These are phyloP conservation scores for Hyphopichia khmerensis DNA, from an alignment of 1,139 yeast genomes.

Conservation along the genomic window DNA sequence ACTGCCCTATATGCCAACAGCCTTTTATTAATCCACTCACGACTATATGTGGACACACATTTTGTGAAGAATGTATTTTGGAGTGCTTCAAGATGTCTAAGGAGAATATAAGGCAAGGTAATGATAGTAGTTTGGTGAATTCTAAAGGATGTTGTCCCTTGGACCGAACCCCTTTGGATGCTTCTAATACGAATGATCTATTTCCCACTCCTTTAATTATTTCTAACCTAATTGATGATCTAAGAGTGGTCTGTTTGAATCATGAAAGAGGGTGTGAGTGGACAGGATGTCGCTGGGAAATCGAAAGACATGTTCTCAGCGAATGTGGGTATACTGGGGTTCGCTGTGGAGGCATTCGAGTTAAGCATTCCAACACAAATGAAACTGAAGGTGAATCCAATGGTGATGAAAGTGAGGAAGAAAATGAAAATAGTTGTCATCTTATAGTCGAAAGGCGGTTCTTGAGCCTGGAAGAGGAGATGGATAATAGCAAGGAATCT, in stretches of 20 bases:
- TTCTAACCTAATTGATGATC: constrained; percentile 61
- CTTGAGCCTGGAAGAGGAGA: constrained; percentile 9
- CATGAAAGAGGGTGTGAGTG: constrained; percentile 55
- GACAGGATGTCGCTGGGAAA: constrained; percentile 60
- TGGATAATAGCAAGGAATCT: constrained; percentile 6
- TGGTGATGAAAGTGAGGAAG: too few species aligned
- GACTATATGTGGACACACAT: constrained; percentile 61
- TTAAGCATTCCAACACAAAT: constrained; percentile 3
- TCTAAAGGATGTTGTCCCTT: constrained; percentile 55
- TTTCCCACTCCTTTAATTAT: constrained; percentile 63
- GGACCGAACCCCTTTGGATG: constrained; percentile 54
- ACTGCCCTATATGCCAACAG: constrained; percentile 59
- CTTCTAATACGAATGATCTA: constrained; percentile 40
- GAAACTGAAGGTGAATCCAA: constrained; percentile 6
- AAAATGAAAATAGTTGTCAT: constrained; percentile 10
- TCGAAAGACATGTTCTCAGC: constrained; percentile 48
- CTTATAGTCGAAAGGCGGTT: constrained; percentile 22
- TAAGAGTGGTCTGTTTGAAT: constrained; percentile 57
- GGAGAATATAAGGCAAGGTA: background rate
- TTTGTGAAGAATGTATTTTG: constrained; percentile 50
- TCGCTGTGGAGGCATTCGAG: constrained; percentile 34
- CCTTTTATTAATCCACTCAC: constrained; percentile 56
- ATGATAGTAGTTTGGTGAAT: constrained; percentile 2
- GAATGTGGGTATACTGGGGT: constrained; percentile 57
- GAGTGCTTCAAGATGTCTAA: constrained; percentile 43